Evolutionary conservation across 495 filamentous ascomycete species (phyloP), one percentile per base, ranked within the genome.

Genomic region (Neurospora sp.): DNA sequence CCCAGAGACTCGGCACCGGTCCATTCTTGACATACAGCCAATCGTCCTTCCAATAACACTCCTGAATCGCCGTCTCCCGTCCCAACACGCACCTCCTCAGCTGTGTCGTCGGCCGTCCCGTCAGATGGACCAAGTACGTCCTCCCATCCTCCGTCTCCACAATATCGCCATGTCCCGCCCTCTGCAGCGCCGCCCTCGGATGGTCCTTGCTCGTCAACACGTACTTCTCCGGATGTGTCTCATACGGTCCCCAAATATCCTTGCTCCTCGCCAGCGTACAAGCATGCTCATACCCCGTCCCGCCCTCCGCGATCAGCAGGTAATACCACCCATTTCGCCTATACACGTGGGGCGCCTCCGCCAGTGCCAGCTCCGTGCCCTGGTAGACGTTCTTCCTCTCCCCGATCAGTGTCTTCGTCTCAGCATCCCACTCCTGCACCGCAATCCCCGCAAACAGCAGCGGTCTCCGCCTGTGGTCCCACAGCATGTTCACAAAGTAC

Each of bases 301-400:
- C 90, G 1, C 89, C 90, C 74, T 92, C 90, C 3, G 90, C 90
- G 8, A 88, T 89, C 72, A 93, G 84, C 40, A 93, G 84, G 74
- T 92, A 93, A 77, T 90, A 92, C 78, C 87, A 91, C 0, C 83
- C 87, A 70, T 88, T 88, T 31, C 89, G 88, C 71, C 86, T 86
- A 78, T 90, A 91, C 40, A 92, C 81, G 71, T 91, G 90, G 12
- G 90, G 89, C 1, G 86, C 90, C 77, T 92, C 90, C 7, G 88
- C 86, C 16, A 89, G 81, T 20, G 82, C 84, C 40, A 86, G 78
- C 0, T 87, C 87, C 23, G 85, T 89, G 20, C 89, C 89, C 10
- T 76, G 73, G 79, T 87, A 90, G 69, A 91, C 84, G 73, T 84
- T 88, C 70, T 82, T 85, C 44, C 80, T 79, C 23, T 84, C 84